Evolutionary conservation across 495 filamentous ascomycete genomes (phyloP), one percentile per base, ranked within the genome.

Genomic region (Astrothelium subdiscretum): DNA sequence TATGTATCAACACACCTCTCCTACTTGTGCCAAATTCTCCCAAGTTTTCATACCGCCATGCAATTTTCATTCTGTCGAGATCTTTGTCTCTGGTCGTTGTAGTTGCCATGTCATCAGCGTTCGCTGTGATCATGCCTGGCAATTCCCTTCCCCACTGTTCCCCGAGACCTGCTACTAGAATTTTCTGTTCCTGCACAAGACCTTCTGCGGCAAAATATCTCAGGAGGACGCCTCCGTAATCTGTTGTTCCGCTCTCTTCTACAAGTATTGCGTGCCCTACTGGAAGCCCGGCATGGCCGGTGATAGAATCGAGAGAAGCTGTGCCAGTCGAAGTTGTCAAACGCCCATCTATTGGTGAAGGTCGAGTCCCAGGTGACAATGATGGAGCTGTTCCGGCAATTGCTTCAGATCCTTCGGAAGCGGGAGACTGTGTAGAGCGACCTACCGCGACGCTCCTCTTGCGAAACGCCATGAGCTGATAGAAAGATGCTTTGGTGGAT

Each of bases 201-300:
- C 94, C 94, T 74, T 98, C 92, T 0, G 92, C 92, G 1, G 90
- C 95, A 76, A 91, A 97, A 70, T 91, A 96, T 52, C 88, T 80
- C 22, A 97, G 77, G 63, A 98, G 78, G 59, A 87, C 80, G 1
- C 90, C 90, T 0, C 88, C 87, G 75, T 92, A 98, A 67, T 98
- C 94, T 1, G 94, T 98, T 20, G 92, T 96, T 1, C 92, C 94
- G 67, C 85, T 88, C 67, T 98, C 94, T 67, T 91, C 90, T n/a
- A 97, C 74, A 24, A 98, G 73, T 3, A 97, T 68, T 1, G 83
- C 86, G 31, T 81, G 92, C 0, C 94, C 92, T 20, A 97, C 77
- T 1, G 90, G 83, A 1, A 97, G 79, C 0, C 95, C 94, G n/a
- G 85, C 82, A 77, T 97, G 91, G 0, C 92, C 90, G 26, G 89